A percentile compares a stretch with the other conserved stretches of the same genome.
phyloP scores from a whole-genome alignment of 2,329 filamentous ascomycete species.

The Xylaria sp. region DNA sequence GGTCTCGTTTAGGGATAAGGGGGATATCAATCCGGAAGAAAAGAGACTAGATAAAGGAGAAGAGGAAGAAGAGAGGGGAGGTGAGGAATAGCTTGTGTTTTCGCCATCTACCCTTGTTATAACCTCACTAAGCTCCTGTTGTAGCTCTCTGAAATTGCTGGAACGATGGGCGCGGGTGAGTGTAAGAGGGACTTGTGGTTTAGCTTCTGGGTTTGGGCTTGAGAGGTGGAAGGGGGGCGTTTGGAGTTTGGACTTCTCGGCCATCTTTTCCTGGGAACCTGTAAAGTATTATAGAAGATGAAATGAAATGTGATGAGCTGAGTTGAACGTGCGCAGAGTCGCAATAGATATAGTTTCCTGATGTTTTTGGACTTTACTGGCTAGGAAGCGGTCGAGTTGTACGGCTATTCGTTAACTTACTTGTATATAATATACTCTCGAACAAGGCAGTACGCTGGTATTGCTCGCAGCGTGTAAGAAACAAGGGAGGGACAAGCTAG shows the following conservation, averaged over 20 bases:
- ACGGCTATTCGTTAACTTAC: background rate
- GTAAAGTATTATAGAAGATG: background rate
- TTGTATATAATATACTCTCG: background rate
- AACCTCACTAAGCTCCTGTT: background rate
- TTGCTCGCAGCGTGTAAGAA: too few relatives aligned
- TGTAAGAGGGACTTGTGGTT: background rate
- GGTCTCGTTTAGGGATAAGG: background rate
- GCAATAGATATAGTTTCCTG: background rate
- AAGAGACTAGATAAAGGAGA: background rate
- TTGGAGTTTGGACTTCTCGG: background rate
- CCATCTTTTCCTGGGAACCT: background rate
- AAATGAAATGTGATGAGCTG: background rate
- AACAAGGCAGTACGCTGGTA: too few relatives aligned
- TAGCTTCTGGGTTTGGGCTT: background rate
- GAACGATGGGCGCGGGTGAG: background rate
- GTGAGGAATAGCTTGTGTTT: background rate
- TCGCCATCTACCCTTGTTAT: conserved; percentile 1
- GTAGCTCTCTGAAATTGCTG: background rate
- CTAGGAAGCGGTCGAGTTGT: too few relatives aligned
- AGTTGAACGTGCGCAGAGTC: background rate
- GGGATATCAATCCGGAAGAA: background rate
- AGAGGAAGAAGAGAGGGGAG: background rate
- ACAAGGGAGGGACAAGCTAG: background rate
- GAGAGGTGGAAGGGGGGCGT: background rate
- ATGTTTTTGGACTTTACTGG: background rate